Evolutionary conservation across 805 yeast genomes (phyloP).

Genomic region (Zygosaccharomyces lentus): DNA sequence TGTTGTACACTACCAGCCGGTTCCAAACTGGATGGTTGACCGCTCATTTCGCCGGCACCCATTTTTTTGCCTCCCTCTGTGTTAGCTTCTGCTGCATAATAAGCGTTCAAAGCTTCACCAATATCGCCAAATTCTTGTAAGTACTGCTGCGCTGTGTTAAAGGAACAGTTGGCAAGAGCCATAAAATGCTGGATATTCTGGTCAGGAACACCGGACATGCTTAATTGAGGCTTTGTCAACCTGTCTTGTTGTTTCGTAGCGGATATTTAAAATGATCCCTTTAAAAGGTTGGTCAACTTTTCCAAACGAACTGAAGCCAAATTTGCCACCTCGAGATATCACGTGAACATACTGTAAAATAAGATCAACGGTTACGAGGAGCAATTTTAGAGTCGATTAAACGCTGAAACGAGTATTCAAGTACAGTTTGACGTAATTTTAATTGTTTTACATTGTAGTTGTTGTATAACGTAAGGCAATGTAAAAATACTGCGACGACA

Average conservation of each 20-base stretch:
- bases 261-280: not conserved
- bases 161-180: conserved; percentile 38
- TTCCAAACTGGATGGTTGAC: not conserved
- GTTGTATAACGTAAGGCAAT: too few relatives aligned
- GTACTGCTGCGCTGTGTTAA: conserved; percentile 38
- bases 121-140: conserved; percentile 32
- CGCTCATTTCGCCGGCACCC: conserved; percentile 6
- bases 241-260: not conserved
- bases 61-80: conserved; percentile 7
- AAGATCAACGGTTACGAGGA: not conserved
- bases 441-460: too few relatives aligned
- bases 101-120: conserved; percentile 30
- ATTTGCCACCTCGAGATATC: not conserved
- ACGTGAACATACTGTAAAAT: not conserved
- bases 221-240: not conserved
- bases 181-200: conserved; percentile 35
- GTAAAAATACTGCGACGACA: too few relatives aligned
- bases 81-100: conserved; percentile 21
- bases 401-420: too few relatives aligned
- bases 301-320: not conserved
- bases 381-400: too few relatives aligned
- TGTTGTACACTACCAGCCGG: not conserved
- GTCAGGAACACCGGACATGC: conserved; percentile 20
- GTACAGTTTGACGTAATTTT: too few relatives aligned
- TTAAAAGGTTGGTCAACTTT: not conserved